phyloP scores from a whole-genome alignment of 2,329 filamentous ascomycete species.

The Neopestalotiopsis sp. region DNA sequence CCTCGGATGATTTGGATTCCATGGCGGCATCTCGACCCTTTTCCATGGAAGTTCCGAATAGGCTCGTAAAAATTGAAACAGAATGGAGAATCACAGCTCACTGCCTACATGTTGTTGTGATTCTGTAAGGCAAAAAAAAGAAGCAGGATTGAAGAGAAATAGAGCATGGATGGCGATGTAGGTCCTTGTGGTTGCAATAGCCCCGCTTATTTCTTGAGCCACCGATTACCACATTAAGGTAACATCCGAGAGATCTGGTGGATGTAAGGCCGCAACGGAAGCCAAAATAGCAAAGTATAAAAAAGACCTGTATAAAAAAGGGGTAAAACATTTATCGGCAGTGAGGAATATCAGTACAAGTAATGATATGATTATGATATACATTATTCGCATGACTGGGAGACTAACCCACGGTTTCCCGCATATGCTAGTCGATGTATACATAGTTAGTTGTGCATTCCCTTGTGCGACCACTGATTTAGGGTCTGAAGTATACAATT shows the following conservation, averaged over 20 bases:
- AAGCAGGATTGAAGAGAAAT: background rate
- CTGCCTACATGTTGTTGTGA: background rate
- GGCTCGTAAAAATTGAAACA: background rate
- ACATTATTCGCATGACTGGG: background rate
- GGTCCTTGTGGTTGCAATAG: constrained; percentile 9
- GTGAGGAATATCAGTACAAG: background rate
- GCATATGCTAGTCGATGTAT: background rate
- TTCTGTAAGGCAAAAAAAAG: no score
- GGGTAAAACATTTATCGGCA: background rate
- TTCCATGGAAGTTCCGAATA: background rate
- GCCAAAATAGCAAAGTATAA: background rate
- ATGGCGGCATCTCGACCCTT: background rate
- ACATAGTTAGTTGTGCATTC: background rate
- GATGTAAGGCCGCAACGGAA: background rate
- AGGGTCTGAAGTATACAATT: background rate
- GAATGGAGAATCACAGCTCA: background rate
- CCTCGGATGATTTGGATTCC: constrained; percentile 11
- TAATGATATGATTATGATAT: background rate
- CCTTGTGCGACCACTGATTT: background rate
- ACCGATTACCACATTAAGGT: background rate
- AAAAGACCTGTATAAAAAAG: background rate
- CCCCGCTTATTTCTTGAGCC: constrained; percentile 10
- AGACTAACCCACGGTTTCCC: background rate
- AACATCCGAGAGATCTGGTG: background rate
- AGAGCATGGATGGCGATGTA: background rate